Percentiles rank a stretch among this genome's conserved stretches.
Evolutionary conservation across 345 rosid species (phyloP).

Genomic region (Aquilaria yunnanensis): DNA sequence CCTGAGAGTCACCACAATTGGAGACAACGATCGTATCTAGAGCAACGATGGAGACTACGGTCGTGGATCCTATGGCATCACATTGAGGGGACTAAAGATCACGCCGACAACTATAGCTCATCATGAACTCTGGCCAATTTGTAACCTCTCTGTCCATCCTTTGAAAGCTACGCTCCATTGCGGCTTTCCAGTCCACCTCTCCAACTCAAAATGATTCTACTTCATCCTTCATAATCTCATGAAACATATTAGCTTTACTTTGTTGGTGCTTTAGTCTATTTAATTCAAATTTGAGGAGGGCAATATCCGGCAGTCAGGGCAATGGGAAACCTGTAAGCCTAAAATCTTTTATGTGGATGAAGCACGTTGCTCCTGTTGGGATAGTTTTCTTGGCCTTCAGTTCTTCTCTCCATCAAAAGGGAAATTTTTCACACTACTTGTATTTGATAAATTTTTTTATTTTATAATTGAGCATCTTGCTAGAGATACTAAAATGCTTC

Average conservation of each 20-base stretch:
- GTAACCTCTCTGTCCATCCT: slow-evolving; percentile 54
- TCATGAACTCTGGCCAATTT: slow-evolving; percentile 14
- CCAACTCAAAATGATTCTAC: slow-evolving; percentile 15
- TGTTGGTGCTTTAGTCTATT: slow-evolving; percentile 44
- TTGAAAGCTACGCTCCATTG: slow-evolving; percentile 41
- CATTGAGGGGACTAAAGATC: slow-evolving; percentile 58
- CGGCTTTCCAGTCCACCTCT: slow-evolving; percentile 40
- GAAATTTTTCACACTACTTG: slow-evolving; percentile 19
- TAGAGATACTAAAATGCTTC: too few relatives aligned
- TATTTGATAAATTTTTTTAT: slow-evolving; percentile 39
- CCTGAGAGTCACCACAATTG: slow-evolving; percentile 75
- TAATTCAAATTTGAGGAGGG: slow-evolving; percentile 36
- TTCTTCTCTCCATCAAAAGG: slow-evolving; percentile 24
- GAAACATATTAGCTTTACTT: slow-evolving; percentile 44
- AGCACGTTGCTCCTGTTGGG: slow-evolving; percentile 23
- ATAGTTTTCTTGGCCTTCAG: background rate
- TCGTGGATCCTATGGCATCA: slow-evolving; percentile 67
- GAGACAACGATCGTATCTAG: slow-evolving; percentile 46
- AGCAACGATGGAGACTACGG: slow-evolving; percentile 55
- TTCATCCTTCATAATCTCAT: slow-evolving; percentile 50
- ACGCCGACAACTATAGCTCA: slow-evolving; percentile 38
- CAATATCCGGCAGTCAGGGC: slow-evolving; percentile 28
- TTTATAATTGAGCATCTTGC: background rate
- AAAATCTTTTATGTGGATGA: slow-evolving; percentile 25
- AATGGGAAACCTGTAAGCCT: slow-evolving; percentile 25